Evolutionary conservation across 1,284 basidiomycete genomes (phyloP), one percentile per base, ranked within the genome.

Genomic region (Sporisorium scitamineum): DNA sequence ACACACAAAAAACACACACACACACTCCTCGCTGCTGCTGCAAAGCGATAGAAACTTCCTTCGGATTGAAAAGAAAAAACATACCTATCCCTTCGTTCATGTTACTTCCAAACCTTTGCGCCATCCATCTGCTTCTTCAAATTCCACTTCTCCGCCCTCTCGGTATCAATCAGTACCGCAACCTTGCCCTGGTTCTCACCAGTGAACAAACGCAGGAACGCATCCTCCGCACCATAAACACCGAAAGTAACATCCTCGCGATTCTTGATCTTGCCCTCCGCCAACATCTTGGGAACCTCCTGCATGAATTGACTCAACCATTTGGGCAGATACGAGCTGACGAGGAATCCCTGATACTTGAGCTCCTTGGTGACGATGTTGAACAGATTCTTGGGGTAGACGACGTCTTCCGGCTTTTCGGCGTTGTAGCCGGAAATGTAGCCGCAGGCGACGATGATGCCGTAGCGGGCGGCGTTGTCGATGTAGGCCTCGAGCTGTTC

Each of bases 401-500:
- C 37, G 24, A 77, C 66, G 44, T 72, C 70, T 41, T 72, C 74
- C 22, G 73, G 73, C 56, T 69, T 72, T 8, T 77, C 74, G 20
- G 62, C 70, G 57, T 73, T 72, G 70, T 77, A 77, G n/a, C 74
- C 74, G 0, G 59, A 63, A 34, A 77, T 77, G 53, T 77, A 77
- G n/a, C 74, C 74, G 32, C 70, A 77, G 22, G 66, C 74, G 44
- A 77, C 63, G 44, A 79, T 75, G 62, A 76, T 68, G 16, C 77
- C 73, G 70, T 79, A 73, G 24, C 54, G 44, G 11, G 77, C 77
- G 3, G 77, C 70, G 58, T 61, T 42, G 52, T 24, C 14, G 52
- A 80, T 68, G 65, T 76, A 77, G 2, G 71, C 69, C 47, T 80
- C 77, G 42, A 80, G 66, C 39, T 80, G 79, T 3, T 61, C 61